A percentile compares a stretch with the other conserved stretches of the same genome.
These are phyloP conservation scores for Diaporthe caulivora DNA, from an alignment of 2,329 filamentous ascomycete genomes.

Conservation along the genomic window DNA sequence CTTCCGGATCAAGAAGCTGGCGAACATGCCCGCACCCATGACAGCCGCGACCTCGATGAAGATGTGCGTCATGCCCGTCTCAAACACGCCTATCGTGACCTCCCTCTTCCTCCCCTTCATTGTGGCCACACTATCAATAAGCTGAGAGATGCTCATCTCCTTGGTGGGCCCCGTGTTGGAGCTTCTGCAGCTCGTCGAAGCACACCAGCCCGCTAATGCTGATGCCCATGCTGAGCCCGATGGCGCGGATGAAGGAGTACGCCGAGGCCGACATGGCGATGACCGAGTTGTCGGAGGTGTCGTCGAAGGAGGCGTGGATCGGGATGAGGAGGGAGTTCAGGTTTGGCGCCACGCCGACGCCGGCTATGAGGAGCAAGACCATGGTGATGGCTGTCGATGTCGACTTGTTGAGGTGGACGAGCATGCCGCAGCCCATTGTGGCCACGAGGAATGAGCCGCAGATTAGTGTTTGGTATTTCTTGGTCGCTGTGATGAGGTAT, in stretches of 20 bases:
- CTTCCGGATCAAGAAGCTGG: slow-evolving; percentile 25
- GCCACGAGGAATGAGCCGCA: slow-evolving; percentile 17
- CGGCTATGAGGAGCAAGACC: slow-evolving; percentile 21
- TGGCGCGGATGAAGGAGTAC: slow-evolving; percentile 33
- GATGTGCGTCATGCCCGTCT: slow-evolving; percentile 21
- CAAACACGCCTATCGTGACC: neutral
- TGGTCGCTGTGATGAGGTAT: slow-evolving; percentile 32
- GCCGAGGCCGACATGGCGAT: slow-evolving; percentile 32
- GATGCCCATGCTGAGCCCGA: slow-evolving; percentile 33
- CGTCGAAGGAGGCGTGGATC: slow-evolving; percentile 34
- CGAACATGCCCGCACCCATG: slow-evolving; percentile 29
- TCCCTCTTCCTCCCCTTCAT: slow-evolving; percentile 1
- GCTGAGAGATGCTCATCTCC: slow-evolving; percentile 18
- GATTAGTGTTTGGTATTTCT: slow-evolving; percentile 27
- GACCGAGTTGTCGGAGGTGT: slow-evolving; percentile 26
- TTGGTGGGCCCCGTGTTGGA: neutral
- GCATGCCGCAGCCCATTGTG: slow-evolving; percentile 26
- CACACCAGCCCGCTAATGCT: slow-evolving; percentile 35
- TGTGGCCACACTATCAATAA: neutral
- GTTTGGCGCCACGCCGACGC: slow-evolving; percentile 27
- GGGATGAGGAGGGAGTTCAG: slow-evolving; percentile 35
- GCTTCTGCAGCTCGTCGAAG: slow-evolving; percentile 27
- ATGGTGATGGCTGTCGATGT: slow-evolving; percentile 27
- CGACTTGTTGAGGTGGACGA: slow-evolving; percentile 4
- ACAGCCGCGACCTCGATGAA: slow-evolving; percentile 32